These are phyloP conservation scores for Fragaria nilgerrensis DNA, from an alignment of 306 rosid genomes.

Conservation along the genomic window DNA sequence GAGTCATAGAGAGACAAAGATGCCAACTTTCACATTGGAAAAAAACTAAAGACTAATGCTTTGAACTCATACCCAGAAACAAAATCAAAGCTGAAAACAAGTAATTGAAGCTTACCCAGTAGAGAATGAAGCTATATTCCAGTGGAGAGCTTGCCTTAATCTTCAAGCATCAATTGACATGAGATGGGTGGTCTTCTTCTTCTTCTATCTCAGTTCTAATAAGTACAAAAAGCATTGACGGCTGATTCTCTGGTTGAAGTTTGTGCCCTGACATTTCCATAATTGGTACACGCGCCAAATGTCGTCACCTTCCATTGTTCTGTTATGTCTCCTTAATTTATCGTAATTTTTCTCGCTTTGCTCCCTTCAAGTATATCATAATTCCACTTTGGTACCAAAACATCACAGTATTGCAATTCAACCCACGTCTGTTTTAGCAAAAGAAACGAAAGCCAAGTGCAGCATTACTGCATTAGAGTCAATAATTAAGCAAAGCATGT, in stretches of 20 bases:
- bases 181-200: neutral
- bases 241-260: neutral
- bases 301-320: neutral
- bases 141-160: neutral
- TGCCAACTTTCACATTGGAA: neutral
- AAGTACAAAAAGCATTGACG: too few relatives aligned
- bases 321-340: neutral
- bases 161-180: neutral
- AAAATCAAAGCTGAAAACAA: neutral
- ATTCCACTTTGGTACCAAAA: too few relatives aligned
- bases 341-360: neutral
- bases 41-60: neutral
- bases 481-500: too few relatives aligned
- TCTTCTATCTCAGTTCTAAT: neutral
- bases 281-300: neutral
- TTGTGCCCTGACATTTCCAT: constrained; percentile 5
- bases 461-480: too few relatives aligned
- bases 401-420: neutral
- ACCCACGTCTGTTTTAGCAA: too few relatives aligned
- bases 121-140: neutral
- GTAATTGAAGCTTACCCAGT: constrained; percentile 12
- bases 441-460: too few relatives aligned
- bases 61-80: neutral
- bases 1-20: neutral
- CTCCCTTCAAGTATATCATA: neutral